Evolutionary conservation across 306 rosid genomes (phyloP).

Genomic region (Quercus rubra): DNA sequence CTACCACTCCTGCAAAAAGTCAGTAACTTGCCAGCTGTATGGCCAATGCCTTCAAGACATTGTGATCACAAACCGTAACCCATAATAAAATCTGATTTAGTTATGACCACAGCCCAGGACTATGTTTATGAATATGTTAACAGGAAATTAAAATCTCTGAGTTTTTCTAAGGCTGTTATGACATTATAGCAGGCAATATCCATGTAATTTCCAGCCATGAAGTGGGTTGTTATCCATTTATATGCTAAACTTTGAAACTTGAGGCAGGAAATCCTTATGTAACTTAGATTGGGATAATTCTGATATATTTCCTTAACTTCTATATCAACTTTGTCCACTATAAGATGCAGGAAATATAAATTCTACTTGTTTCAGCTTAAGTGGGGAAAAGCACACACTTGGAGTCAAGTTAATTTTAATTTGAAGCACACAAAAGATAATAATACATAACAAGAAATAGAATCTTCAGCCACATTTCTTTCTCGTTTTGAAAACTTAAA

Average conservation of each 20-base stretch:
- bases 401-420: too few relatives aligned
- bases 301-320: neutral
- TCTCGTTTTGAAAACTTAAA: neutral
- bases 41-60: neutral
- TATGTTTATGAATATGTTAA: neutral
- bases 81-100: neutral
- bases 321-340: neutral
- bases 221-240: neutral
- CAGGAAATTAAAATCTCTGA: neutral
- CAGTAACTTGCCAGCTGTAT: neutral
- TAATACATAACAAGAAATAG: too few relatives aligned
- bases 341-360: neutral
- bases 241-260: neutral
- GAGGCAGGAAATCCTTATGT: neutral
- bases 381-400: too few relatives aligned
- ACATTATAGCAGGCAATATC: neutral
- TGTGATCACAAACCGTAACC: neutral
- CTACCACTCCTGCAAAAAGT: neutral
- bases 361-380: too few relatives aligned
- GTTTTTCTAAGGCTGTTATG: neutral
- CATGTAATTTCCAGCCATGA: neutral
- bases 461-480: neutral
- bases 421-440: too few relatives aligned
- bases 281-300: neutral
- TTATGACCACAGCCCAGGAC: neutral